These are phyloP conservation scores for Penicillium sp. DNA, from an alignment of 2,329 filamentous ascomycete species.

Conservation along the genomic window DNA sequence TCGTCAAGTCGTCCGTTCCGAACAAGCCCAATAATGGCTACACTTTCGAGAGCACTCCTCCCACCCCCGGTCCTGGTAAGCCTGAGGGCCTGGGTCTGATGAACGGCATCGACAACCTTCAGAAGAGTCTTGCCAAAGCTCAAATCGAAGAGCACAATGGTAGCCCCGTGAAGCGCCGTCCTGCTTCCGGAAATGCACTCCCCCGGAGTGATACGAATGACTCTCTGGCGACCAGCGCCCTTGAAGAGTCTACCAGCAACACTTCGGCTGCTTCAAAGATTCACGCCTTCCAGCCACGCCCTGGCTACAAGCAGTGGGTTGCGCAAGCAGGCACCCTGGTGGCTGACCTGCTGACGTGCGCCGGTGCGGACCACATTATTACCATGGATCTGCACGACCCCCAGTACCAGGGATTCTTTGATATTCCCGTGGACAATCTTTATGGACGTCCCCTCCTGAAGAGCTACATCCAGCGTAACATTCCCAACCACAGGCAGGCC, in stretches of 20 bases:
- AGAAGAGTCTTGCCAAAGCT: conserved; percentile 71
- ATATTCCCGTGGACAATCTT: conserved; percentile 96
- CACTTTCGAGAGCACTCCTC: conserved; percentile 89
- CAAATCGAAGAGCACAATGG: conserved; percentile 56
- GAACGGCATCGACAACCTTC: conserved; percentile 68
- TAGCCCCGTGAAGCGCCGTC: conserved; percentile 45
- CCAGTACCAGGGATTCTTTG: conserved; percentile 98
- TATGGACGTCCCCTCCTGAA: conserved; percentile 65
- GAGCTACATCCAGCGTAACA: conserved; percentile 72
- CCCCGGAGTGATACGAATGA: conserved; percentile 41
- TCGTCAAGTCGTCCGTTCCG: conserved; percentile 64
- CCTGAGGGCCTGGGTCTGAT: conserved; percentile 64
- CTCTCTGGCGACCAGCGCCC: conserved; percentile 46
- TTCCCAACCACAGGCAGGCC: conserved; percentile 78
- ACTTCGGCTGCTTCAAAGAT: conserved; percentile 52
- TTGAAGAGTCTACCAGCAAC: conserved; percentile 65
- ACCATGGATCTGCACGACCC: conserved; percentile 97
- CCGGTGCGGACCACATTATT: conserved; percentile 93
- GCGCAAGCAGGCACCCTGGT: conserved; percentile 94
- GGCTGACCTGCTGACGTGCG: conserved; percentile 90
- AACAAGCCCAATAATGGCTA: conserved; percentile 53
- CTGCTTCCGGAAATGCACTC: conserved; percentile 35
- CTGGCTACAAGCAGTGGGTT: conserved; percentile 98
- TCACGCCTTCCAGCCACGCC: conserved; percentile 73
- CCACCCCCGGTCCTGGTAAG: conserved; percentile 74